These are phyloP conservation scores for Ophiostoma ips DNA, from an alignment of 2,329 filamentous ascomycete genomes.

Conservation along the genomic window DNA sequence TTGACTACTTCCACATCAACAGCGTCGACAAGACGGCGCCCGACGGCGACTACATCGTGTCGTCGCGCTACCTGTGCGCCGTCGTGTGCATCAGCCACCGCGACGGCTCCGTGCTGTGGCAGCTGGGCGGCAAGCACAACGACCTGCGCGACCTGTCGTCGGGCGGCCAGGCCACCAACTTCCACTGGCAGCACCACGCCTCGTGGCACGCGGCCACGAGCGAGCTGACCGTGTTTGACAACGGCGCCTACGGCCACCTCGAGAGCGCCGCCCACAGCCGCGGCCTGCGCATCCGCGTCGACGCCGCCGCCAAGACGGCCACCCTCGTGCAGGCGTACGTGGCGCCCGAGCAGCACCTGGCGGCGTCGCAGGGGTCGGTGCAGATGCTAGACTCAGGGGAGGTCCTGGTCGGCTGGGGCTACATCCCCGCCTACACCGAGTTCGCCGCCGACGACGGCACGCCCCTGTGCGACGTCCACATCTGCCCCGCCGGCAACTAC, in stretches of 20 bases:
- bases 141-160: conserved; percentile 25
- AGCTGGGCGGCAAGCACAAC: conserved; percentile 34
- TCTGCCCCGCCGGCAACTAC: conserved; percentile 1
- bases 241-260: conserved; percentile 20
- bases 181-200: conserved; percentile 28
- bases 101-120: conserved; percentile 35
- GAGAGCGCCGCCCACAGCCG: conserved; percentile 12
- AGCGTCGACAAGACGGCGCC: conserved; percentile 34
- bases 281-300: conserved; percentile 25
- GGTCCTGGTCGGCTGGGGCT: conserved; percentile 32
- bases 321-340: conserved; percentile 25
- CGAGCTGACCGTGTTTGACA: conserved; percentile 35
- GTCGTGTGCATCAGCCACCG: conserved; percentile 33
- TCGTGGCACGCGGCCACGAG: background rate
- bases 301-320: conserved; percentile 28
- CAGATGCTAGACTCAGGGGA: conserved; percentile 30
- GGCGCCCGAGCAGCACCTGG: conserved; percentile 23
- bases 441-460: conserved; percentile 26
- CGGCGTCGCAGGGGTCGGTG: conserved; percentile 26
- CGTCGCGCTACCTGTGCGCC: conserved; percentile 30
- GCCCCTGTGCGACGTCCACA: conserved; percentile 27
- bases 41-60: conserved; percentile 40
- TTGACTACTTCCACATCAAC: conserved; percentile 45
- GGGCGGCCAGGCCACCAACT: conserved; percentile 1
- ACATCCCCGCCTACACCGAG: conserved; percentile 32